Evolutionary conservation across 768 basidiomycete genomes (phyloP), one percentile per base, ranked within the genome.

Genomic region (Suillus ampliporus): DNA sequence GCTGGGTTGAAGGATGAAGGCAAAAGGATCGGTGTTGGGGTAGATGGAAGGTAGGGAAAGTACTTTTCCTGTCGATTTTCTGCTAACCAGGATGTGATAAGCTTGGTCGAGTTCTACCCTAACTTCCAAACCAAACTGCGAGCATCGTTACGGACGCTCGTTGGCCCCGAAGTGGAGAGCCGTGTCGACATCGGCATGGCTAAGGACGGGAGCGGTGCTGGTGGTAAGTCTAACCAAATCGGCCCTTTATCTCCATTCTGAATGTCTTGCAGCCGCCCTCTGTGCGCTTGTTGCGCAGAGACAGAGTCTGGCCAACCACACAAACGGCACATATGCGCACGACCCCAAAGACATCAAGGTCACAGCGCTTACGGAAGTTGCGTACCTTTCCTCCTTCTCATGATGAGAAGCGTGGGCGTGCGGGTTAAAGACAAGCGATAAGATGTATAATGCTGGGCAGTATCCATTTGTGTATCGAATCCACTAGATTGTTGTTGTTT

Each of bases 171-270:
- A 37, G 87, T 92, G 8, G 94, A 96, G 79, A 81, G 86, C 69
- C 80, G 87, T 35, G 88, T 97, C 1, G 84, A 89, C 54, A 92
- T 99, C 69, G 97, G 94, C 41, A 74, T 99, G 73, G 97, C 97
- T 5, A 99, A 97, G 76, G 97, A 99, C 68, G 97, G 97, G 14
- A 96, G 94, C 70, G 97, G 97, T 41, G 95, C 95, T 46, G 97
- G 97, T 72, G 97, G 96, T 97, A 75, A 78, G 91, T 41, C n/a
- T 19, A 43, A 59, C n/a, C 9, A 19, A 46, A 26, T 51, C 57
- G 51, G 43, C 23, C 5, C 21, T 54, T 44, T 17, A 19, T 52
- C 50, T 64, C 44, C 63, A 51, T 61, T 51, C 67, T 58, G 14
- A 57, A 54, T 46, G 21, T 34, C 14, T 60, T 65, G 19, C 64